Base-by-base conservation (phyloP, 768 basidiomycete genomes). In the Pleurotus pulmonarius region DNA sequence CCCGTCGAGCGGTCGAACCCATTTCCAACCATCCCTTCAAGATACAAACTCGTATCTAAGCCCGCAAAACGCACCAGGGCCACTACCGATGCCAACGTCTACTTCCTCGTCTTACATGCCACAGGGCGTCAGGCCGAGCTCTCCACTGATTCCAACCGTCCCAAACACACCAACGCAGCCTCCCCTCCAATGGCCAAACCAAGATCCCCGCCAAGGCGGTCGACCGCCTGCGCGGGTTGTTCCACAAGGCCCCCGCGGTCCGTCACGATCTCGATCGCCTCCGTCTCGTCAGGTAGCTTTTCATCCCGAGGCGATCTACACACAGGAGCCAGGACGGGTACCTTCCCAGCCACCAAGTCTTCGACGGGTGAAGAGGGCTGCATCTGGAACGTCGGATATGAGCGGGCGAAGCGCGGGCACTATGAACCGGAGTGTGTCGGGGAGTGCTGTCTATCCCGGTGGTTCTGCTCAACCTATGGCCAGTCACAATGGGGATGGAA, bases 1-100 rank as follows among this genome's bases (percentile, higher is more conserved):
- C 2, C 51, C 51, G 22, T 52, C 51, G 16, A 52, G 51, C 18
- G 51, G 51, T 1, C 51, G 51, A 11, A 52, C 54, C 22, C 20
- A 55, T 44, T 55, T 46, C 37, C 54, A 55, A 11, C 54, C 34
- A 46, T 44, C 41, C 43, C 51, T 52, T 11, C 54, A 45, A n/a
- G 20, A 18, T 22, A 18, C 44, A 18, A 26, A 40, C 37, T 34
- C 29, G 2, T 55, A 45, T 29, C 45, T 55, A 20, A 46, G 43
- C 16, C 43, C 41, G 13, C 54, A 46, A 46, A 12, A 26, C 3
- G 34, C 16, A 22, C 22, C 22, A 5, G 51, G 37, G 9, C 54
- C 41, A 44, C 25, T 55, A 16, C 54, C 45, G 18, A 29, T 41
- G 18, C n/a, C 43, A 37, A 39, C n/a, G 25, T 13, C 41, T 7